Evolutionary conservation across 805 yeast genomes (phyloP).

Genomic region (Zygosaccharomyces pseudorouxii): DNA sequence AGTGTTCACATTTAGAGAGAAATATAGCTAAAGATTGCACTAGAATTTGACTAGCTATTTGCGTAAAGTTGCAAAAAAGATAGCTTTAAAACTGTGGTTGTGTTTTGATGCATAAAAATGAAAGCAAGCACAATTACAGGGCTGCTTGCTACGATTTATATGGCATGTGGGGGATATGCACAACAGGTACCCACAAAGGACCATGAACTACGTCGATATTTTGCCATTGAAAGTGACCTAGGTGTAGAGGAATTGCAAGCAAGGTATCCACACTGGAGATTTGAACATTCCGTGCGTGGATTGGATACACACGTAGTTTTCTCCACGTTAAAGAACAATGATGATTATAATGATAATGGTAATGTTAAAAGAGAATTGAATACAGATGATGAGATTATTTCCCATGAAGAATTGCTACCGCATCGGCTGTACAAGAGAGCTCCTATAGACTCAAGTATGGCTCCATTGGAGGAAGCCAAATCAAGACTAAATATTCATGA

Average conservation of each 20-base stretch:
- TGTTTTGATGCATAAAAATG: conserved; percentile 7
- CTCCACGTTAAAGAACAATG: conserved; percentile 34
- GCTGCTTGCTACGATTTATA: conserved; percentile 5
- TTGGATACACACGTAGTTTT: conserved; percentile 62
- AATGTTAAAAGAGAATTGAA: conserved; percentile 12
- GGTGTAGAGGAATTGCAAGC: conserved; percentile 37
- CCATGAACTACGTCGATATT: conserved; percentile 50
- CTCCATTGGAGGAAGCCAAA: conserved; percentile 43
- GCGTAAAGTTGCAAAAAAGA: background rate
- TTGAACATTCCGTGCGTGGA: conserved; percentile 62
- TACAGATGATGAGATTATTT: conserved; percentile 25
- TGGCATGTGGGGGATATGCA: conserved; percentile 5
- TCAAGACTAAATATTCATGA: conserved; percentile 62
- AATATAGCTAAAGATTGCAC: background rate
- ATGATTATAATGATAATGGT: background rate
- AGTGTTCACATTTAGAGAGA: background rate
- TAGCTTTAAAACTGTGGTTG: background rate
- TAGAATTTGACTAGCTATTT: background rate
- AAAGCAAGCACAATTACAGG: conserved; percentile 6
- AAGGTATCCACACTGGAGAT: conserved; percentile 44
- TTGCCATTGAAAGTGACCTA: conserved; percentile 52
- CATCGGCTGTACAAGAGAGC: conserved; percentile 49
- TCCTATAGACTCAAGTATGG: conserved; percentile 50
- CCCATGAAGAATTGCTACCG: conserved; percentile 54
- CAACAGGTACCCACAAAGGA: conserved; percentile 42